Percentiles rank a stretch among this genome's conserved stretches.
Conservation (phyloP, 495 filamentous ascomycete genomes). For the Podospora comata region DNA sequence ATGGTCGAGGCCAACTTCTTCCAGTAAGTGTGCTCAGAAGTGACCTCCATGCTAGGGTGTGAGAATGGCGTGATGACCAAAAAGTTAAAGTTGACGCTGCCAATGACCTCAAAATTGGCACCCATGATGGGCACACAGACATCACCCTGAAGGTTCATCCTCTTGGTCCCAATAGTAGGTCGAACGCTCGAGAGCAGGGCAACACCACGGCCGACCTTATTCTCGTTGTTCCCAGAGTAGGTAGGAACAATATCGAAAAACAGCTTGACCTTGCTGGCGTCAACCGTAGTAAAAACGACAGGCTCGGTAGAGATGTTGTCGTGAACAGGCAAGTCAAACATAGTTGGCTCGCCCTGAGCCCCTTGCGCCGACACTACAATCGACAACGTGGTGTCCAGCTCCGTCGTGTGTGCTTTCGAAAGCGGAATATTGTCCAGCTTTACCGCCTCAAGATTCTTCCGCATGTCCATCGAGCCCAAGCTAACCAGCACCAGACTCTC, state of each 20-base stretch:
- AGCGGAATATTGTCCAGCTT: constrained; percentile 87
- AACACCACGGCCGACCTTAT: constrained; percentile 87
- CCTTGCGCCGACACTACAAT: constrained; percentile 87
- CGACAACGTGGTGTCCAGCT: constrained; percentile 90
- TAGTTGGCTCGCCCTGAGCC: constrained; percentile 78
- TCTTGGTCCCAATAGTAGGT: constrained; percentile 67
- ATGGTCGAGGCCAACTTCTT: constrained; percentile 66
- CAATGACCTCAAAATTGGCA: constrained; percentile 85
- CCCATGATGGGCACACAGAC: constrained; percentile 83
- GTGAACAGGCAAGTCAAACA: constrained; percentile 88
- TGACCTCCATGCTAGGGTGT: constrained; percentile 89
- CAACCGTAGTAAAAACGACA: constrained; percentile 76
- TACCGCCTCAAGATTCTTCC: constrained; percentile 75
- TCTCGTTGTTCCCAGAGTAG: constrained; percentile 83
- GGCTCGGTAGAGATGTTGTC: constrained; percentile 92
- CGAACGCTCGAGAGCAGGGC: constrained; percentile 84
- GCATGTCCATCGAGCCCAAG: constrained; percentile 87
- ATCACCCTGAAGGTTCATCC: constrained; percentile 89
- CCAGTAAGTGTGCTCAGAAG: constrained; percentile 91
- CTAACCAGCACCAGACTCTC: constrained; percentile 89
- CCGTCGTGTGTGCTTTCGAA: constrained; percentile 80
- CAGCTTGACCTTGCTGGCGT: constrained; percentile 78
- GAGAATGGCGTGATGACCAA: constrained; percentile 90
- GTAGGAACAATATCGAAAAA: constrained; percentile 97
- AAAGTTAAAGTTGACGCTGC: constrained; percentile 94